Evolutionary conservation across 768 basidiomycete genomes (phyloP).

Genomic region (Hydnomerulius pinastri): DNA sequence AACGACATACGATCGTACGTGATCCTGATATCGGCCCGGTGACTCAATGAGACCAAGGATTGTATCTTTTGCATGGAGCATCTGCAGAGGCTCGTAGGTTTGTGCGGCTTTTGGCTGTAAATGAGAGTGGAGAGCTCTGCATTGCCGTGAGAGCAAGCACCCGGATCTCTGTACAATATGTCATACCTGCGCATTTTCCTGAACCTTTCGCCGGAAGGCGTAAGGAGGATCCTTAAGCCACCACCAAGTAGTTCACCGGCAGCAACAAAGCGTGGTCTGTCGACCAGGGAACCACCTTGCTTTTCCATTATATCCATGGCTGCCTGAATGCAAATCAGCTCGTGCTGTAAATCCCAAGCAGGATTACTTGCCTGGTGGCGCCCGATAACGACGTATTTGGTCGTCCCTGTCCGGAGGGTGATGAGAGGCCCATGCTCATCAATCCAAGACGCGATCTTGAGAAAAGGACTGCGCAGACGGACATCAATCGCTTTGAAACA

Average conservation of each 20-base stretch:
- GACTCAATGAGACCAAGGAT: slow-evolving; percentile 18
- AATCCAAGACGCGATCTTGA: slow-evolving; percentile 50
- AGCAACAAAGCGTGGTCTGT: slow-evolving; percentile 50
- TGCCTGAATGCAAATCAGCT: slow-evolving; percentile 35
- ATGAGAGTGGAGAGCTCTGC: slow-evolving; percentile 55
- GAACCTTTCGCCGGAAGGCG: slow-evolving; percentile 50
- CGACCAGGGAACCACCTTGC: slow-evolving; percentile 48
- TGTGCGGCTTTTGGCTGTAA: slow-evolving; percentile 48
- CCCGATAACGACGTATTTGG: slow-evolving; percentile 20
- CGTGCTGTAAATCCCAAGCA: background rate
- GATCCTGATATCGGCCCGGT: slow-evolving; percentile 25
- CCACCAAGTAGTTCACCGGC: slow-evolving; percentile 55
- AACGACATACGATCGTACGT: slow-evolving; percentile 34
- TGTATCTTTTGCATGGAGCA: slow-evolving; percentile 26
- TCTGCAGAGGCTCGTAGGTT: slow-evolving; percentile 45
- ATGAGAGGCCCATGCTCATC: slow-evolving; percentile 59
- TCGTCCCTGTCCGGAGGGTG: slow-evolving; percentile 46
- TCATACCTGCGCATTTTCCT: slow-evolving; percentile 53
- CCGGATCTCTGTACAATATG: slow-evolving; percentile 29
- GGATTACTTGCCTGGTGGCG: slow-evolving; percentile 14
- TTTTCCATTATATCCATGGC: slow-evolving; percentile 63
- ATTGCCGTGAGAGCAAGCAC: slow-evolving; percentile 53
- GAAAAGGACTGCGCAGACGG: slow-evolving; percentile 2
- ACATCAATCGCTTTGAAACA: background rate
- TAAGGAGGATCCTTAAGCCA: slow-evolving; percentile 52